phyloP scores from a whole-genome alignment of 495 filamentous ascomycete genomes.

The Penicillium flavigenum region DNA sequence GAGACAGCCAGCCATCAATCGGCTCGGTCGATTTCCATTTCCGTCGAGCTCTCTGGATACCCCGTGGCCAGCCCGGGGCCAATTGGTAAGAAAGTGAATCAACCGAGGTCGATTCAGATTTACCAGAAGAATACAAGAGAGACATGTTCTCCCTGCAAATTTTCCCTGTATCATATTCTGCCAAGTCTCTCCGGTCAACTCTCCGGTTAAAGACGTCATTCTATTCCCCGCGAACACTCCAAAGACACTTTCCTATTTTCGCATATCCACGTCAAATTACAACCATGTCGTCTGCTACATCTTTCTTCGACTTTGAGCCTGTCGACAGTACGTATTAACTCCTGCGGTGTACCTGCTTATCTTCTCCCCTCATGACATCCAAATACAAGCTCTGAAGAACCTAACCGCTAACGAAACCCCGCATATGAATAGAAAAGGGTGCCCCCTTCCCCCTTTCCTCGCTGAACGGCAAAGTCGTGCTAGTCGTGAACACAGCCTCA shows the following conservation, averaged over 20 bases:
- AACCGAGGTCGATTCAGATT: conserved; percentile 2
- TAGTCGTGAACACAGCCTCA: conserved; percentile 96
- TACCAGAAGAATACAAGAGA: conserved; percentile 5
- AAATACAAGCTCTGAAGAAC: background rate
- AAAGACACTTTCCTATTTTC: background rate
- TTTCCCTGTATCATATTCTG: background rate
- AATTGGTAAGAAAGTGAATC: conserved; percentile 11
- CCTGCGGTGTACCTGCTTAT: background rate
- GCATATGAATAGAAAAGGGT: conserved; percentile 64
- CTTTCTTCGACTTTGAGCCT: conserved; percentile 89
- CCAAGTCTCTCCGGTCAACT: conserved; percentile 6
- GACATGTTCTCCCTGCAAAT: conserved; percentile 2
- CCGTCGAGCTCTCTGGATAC: conserved; percentile 1
- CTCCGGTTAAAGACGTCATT: conserved; percentile 8
- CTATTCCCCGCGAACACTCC: conserved; percentile 1
- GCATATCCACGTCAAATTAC: conserved; percentile 28
- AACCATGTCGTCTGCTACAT: conserved; percentile 84
- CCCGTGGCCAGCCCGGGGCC: conserved; percentile 6
- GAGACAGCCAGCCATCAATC: background rate
- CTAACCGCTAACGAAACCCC: conserved; percentile 20
- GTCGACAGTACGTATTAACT: conserved; percentile 62
- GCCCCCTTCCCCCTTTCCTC: conserved; percentile 61
- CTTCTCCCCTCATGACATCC: background rate
- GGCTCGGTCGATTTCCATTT: conserved; percentile 6
- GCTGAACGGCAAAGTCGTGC: conserved; percentile 86